A percentile compares a stretch with the other conserved stretches of the same genome.
Evolutionary conservation across 768 basidiomycete species (phyloP).

Genomic region (Boletus reticulatus): DNA sequence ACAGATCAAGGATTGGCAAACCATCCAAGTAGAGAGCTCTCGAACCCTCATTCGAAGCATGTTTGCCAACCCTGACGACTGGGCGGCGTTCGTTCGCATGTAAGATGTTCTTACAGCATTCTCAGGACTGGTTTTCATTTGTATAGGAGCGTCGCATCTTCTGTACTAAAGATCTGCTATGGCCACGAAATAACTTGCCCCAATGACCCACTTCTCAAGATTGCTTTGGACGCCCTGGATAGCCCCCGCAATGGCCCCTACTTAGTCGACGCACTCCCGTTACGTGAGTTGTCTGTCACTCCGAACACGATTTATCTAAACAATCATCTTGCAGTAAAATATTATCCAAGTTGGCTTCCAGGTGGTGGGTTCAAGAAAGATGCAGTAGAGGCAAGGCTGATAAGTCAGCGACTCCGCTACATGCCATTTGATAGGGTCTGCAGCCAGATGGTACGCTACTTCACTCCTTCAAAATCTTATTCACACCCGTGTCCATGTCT

Average conservation of each 20-base stretch:
- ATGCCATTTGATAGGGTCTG: constrained; percentile 8
- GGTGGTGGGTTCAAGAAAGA: constrained; percentile 9
- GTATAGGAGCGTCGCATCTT: background rate
- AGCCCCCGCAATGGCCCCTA: background rate
- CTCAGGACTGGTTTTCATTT: background rate
- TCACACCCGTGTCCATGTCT: background rate
- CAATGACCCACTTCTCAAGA: constrained; percentile 4
- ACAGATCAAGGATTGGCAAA: constrained; percentile 15
- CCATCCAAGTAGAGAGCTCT: constrained; percentile 6
- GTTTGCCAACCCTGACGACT: background rate
- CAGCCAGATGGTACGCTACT: constrained; percentile 2
- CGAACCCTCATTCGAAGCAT: constrained; percentile 1
- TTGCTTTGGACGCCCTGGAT: constrained; percentile 2
- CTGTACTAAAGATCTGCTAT: constrained; percentile 1
- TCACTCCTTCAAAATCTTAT: background rate
- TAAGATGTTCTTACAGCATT: background rate
- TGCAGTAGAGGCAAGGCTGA: background rate
- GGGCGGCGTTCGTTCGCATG: constrained; percentile 2
- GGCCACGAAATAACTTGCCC: constrained; percentile 3
- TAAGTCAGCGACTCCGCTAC: background rate
- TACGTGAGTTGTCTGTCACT: background rate
- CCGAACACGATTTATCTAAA: background rate
- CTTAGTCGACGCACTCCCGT: constrained; percentile 9
- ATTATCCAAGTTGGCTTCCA: constrained; percentile 16
- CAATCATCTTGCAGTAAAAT: constrained; percentile 1